phyloP scores from a whole-genome alignment of 768 basidiomycete species.

The Lactarius vividus region DNA sequence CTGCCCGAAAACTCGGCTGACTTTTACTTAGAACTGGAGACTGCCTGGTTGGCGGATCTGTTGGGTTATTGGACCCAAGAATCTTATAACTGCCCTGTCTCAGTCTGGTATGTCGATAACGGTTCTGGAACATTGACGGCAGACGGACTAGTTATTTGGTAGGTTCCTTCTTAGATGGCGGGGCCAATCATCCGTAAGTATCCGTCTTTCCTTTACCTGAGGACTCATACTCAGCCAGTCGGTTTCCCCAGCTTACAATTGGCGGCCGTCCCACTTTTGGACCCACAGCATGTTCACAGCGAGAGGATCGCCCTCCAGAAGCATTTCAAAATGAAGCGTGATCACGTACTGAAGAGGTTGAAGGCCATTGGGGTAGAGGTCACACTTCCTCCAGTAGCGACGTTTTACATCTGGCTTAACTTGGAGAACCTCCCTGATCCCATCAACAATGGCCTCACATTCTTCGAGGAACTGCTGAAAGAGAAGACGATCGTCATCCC shows the following conservation, averaged over 20 bases:
- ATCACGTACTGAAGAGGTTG: constrained; percentile 83
- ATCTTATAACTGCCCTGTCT: constrained; percentile 84
- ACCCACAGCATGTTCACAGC: constrained; percentile 58
- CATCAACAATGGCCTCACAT: constrained; percentile 88
- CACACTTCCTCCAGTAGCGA: constrained; percentile 68
- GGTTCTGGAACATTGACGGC: background rate
- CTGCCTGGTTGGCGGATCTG: constrained; percentile 94
- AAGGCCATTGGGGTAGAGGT: constrained; percentile 76
- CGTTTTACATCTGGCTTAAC: constrained; percentile 96
- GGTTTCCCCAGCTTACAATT: constrained; percentile 65
- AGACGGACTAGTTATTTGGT: background rate
- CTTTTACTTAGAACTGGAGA: constrained; percentile 74
- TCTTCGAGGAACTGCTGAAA: constrained; percentile 93
- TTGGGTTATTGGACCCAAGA: constrained; percentile 91
- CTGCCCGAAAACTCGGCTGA: constrained; percentile 17
- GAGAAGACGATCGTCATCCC: constrained; percentile 89
- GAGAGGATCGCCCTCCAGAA: constrained; percentile 88
- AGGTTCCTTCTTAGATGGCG: constrained; percentile 92
- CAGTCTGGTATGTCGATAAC: constrained; percentile 59
- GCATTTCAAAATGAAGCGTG: constrained; percentile 89
- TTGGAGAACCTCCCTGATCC: constrained; percentile 76
- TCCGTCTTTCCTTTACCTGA: background rate
- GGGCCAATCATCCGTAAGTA: constrained; percentile 86
- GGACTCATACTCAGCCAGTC: constrained; percentile 2
- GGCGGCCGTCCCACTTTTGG: constrained; percentile 81